These are phyloP conservation scores for Cyclotella baltica DNA, from an alignment of 108 stramenopile species.

Conservation along the genomic window DNA sequence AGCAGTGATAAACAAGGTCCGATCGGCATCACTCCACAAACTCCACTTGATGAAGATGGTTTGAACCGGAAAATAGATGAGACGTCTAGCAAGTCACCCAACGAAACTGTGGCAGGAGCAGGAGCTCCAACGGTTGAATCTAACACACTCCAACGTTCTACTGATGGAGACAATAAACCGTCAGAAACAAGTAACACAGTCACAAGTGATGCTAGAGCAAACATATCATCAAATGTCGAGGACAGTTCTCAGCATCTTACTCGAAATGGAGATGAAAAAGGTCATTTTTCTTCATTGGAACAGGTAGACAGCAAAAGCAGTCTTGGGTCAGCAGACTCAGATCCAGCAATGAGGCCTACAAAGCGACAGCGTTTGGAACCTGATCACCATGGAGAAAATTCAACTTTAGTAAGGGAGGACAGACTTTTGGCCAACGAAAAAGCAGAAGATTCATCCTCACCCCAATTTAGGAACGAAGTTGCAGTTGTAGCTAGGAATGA, in stretches of 20 bases:
- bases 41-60: slow-evolving; percentile 4
- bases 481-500: slow-evolving; percentile 41
- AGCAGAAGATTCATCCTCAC: slow-evolving; percentile 33
- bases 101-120: neutral
- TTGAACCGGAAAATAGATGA: slow-evolving; percentile 8
- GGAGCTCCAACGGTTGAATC: neutral
- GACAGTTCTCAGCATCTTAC: slow-evolving; percentile 6
- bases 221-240: neutral
- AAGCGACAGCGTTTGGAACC: slow-evolving; percentile 31
- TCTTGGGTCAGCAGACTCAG: slow-evolving; percentile 37
- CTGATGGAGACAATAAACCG: neutral
- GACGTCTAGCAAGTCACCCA: neutral
- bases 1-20: slow-evolving; percentile 1
- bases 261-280: slow-evolving; percentile 2
- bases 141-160: neutral
- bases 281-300: slow-evolving; percentile 41
- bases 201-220: neutral
- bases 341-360: neutral
- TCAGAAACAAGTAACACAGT: neutral
- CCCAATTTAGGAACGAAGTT: slow-evolving; percentile 43
- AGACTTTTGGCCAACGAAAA: slow-evolving; percentile 18
- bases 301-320: slow-evolving; percentile 40
- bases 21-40: slow-evolving; percentile 11
- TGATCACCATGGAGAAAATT: slow-evolving; percentile 1
- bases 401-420: slow-evolving; percentile 8